Evolutionary conservation across 805 yeast species (phyloP).

Genomic region (Saccharomycopsis capsularis): DNA sequence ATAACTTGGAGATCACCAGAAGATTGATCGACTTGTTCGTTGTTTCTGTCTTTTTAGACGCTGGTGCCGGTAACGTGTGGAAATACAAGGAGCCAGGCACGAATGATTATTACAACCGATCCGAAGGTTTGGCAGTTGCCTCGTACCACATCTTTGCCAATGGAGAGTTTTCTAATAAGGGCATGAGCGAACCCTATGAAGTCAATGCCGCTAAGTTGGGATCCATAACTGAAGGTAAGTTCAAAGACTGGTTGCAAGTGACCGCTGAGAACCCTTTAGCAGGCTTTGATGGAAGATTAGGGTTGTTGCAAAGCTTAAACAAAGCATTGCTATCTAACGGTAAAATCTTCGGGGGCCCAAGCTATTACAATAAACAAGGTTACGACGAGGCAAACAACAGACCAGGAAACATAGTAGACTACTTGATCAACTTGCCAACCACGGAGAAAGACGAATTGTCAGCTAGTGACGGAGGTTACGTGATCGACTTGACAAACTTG

Average conservation of each 20-base stretch:
- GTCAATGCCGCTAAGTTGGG: constrained; percentile 40
- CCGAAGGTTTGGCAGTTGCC: constrained; percentile 62
- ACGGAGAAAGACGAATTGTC: constrained; percentile 21
- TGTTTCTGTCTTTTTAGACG: constrained; percentile 56
- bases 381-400: constrained; percentile 24
- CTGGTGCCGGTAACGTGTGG: constrained; percentile 64
- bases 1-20: constrained; percentile 41
- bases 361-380: background rate
- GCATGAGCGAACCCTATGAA: constrained; percentile 30
- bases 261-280: constrained; percentile 40
- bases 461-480: constrained; percentile 21
- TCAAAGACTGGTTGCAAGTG: constrained; percentile 44
- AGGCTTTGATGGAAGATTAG: constrained; percentile 49
- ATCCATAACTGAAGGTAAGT: constrained; percentile 30
- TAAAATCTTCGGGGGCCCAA: constrained; percentile 36
- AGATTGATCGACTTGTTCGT: constrained; percentile 51
- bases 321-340: constrained; percentile 34
- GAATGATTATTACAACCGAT: constrained; percentile 33
- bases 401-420: constrained; percentile 50
- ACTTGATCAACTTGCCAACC: constrained; percentile 29
- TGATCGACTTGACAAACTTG: constrained; percentile 39
- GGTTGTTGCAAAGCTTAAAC: constrained; percentile 43
- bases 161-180: constrained; percentile 39
- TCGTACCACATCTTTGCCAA: constrained; percentile 45
- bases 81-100: constrained; percentile 35